These are phyloP conservation scores for Talaromyces piceae DNA, from an alignment of 2,329 filamentous ascomycete species.

Conservation along the genomic window DNA sequence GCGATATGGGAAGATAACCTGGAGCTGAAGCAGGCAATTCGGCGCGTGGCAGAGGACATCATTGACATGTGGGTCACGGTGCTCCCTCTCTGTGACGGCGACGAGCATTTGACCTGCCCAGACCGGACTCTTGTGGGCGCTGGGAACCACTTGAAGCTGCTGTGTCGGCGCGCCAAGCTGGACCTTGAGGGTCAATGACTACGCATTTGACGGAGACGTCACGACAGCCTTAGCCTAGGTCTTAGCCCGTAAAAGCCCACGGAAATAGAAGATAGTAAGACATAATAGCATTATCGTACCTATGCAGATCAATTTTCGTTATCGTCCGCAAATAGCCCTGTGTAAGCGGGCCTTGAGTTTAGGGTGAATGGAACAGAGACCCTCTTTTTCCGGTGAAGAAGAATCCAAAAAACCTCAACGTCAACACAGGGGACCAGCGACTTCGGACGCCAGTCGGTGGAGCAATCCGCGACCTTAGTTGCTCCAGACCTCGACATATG, in stretches of 20 bases:
- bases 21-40: conserved; percentile 1
- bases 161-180: neutral
- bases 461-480: neutral
- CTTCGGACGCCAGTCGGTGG: neutral
- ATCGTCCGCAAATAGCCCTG: neutral
- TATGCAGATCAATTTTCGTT: too few species aligned
- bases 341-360: neutral
- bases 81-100: neutral
- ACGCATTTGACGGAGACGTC: too few species aligned
- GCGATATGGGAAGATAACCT: conserved; percentile 8
- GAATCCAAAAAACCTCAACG: too few species aligned
- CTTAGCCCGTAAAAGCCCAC: too few species aligned
- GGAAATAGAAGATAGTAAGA: too few species aligned
- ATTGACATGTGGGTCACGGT: conserved; percentile 6
- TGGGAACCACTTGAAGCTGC: neutral
- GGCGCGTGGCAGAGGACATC: conserved; percentile 3
- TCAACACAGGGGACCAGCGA: neutral
- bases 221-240: neutral
- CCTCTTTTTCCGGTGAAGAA: neutral
- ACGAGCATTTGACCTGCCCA: neutral
- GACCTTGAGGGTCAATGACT: too few species aligned
- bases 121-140: neutral
- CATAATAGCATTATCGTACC: too few species aligned
- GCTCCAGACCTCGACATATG: too few species aligned
- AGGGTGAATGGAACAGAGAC: too few species aligned